A percentile compares a stretch with the other conserved stretches of the same genome.
Conservation (phyloP, 768 basidiomycete species). For the Pleurotus pulmonarius region DNA sequence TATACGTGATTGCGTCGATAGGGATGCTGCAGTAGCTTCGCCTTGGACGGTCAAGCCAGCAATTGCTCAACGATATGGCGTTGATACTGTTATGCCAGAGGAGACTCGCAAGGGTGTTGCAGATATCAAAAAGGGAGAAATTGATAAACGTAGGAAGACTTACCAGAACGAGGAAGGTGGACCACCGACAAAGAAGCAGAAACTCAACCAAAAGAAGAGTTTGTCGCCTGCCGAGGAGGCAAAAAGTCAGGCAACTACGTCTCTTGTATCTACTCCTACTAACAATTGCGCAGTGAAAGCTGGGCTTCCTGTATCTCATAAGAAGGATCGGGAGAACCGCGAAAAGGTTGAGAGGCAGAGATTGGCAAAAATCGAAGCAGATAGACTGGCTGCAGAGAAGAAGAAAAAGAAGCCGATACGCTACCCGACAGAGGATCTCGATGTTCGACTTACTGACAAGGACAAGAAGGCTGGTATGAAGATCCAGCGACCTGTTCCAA, state of each 20-base stretch:
- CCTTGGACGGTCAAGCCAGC: constrained; percentile 93
- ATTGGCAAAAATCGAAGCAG: constrained; percentile 66
- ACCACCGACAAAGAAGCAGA: constrained; percentile 64
- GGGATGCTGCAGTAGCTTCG: constrained; percentile 87
- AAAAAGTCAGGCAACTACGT: constrained; percentile 45
- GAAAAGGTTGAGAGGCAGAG: constrained; percentile 67
- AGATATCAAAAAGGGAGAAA: constrained; percentile 79
- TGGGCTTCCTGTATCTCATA: constrained; percentile 43
- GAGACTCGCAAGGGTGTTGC: constrained; percentile 78
- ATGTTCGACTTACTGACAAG: constrained; percentile 74
- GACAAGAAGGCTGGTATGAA: constrained; percentile 79
- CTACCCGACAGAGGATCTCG: constrained; percentile 91
- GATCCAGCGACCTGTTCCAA: constrained; percentile 63
- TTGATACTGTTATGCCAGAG: constrained; percentile 83
- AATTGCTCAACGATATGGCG: constrained; percentile 82
- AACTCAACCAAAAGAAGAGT: constrained; percentile 52
- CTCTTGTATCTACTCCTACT: constrained; percentile 8
- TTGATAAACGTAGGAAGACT: constrained; percentile 88
- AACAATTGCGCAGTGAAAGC: constrained; percentile 18
- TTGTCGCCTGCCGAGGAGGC: constrained; percentile 71
- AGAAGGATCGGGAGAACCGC: constrained; percentile 64
- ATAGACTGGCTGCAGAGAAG: constrained; percentile 69
- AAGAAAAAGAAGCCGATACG: constrained; percentile 89
- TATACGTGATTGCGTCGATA: constrained; percentile 92
- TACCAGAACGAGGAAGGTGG: constrained; percentile 85